phyloP scores from a whole-genome alignment of 2,329 filamentous ascomycete genomes.

The Cercospora janseana region DNA sequence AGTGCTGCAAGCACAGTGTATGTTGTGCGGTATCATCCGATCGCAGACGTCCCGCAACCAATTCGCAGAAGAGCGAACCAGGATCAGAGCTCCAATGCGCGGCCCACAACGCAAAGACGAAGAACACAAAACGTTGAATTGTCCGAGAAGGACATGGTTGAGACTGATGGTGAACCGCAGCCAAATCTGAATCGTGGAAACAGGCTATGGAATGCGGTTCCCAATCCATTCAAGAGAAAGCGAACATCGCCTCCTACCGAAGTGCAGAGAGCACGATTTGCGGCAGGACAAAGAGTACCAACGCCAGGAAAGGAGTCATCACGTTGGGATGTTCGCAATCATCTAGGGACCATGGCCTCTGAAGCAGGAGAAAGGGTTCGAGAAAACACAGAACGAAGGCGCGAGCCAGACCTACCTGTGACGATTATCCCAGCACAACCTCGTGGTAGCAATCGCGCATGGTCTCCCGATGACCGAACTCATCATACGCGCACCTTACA shows the following conservation, averaged over 20 bases:
- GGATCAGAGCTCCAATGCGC: slow-evolving; percentile 19
- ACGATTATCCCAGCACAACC: slow-evolving; percentile 62
- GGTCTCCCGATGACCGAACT: slow-evolving; percentile 45
- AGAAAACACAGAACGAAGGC: slow-evolving; percentile 38
- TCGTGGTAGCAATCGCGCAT: slow-evolving; percentile 51
- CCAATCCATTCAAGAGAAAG: slow-evolving; percentile 59
- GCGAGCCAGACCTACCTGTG: slow-evolving; percentile 52
- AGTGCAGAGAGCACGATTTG: slow-evolving; percentile 51
- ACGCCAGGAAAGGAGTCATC: slow-evolving; percentile 46
- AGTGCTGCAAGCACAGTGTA: slow-evolving; percentile 65
- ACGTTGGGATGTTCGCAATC: slow-evolving; percentile 45
- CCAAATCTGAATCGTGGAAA: slow-evolving; percentile 36
- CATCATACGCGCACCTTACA: slow-evolving; percentile 11
- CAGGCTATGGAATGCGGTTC: slow-evolving; percentile 50
- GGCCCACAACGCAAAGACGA: slow-evolving; percentile 7
- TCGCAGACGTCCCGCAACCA: slow-evolving; percentile 47
- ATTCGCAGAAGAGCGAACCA: slow-evolving; percentile 31
- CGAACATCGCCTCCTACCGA: slow-evolving; percentile 59
- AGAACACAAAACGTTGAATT: slow-evolving; percentile 14
- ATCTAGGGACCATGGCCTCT: slow-evolving; percentile 50
- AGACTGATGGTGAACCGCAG: slow-evolving; percentile 26
- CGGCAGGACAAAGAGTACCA: slow-evolving; percentile 31
- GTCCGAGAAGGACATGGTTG: slow-evolving; percentile 31
- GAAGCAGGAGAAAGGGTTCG: slow-evolving; percentile 46
- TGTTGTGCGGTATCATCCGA: slow-evolving; percentile 60